Evolutionary conservation across 768 basidiomycete species (phyloP).

Genomic region (Tricholoma sp.): DNA sequence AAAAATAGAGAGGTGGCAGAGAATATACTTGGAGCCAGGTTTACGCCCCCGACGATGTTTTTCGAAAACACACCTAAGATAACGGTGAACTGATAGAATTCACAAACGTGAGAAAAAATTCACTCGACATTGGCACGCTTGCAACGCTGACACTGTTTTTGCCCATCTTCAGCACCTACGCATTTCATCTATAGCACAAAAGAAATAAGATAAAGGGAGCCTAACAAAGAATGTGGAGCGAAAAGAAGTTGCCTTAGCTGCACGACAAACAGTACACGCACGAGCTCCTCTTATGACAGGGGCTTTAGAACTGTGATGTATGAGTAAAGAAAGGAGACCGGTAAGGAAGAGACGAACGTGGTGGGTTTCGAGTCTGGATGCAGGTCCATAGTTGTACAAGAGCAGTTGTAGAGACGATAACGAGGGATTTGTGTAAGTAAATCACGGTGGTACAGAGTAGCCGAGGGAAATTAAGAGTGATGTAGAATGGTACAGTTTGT

Average conservation of each 20-base stretch:
- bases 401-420: background rate
- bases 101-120: slow-evolving; percentile 21
- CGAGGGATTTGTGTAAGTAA: background rate
- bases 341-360: slow-evolving; percentile 21
- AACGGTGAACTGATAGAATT: slow-evolving; percentile 11
- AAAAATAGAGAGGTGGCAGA: slow-evolving; percentile 8
- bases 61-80: slow-evolving; percentile 72
- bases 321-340: slow-evolving; percentile 3
- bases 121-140: slow-evolving; percentile 75
- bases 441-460: background rate
- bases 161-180: slow-evolving; percentile 83
- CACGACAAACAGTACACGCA: slow-evolving; percentile 82
- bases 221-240: slow-evolving; percentile 2
- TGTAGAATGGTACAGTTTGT: slow-evolving; percentile 1
- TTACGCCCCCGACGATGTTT: slow-evolving; percentile 87
- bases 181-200: slow-evolving; percentile 71
- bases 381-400: slow-evolving; percentile 29
- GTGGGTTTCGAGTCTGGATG: slow-evolving; percentile 18
- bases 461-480: background rate
- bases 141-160: slow-evolving; percentile 79
- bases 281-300: slow-evolving; percentile 51
- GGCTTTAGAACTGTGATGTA: slow-evolving; percentile 29
- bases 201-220: slow-evolving; percentile 14
- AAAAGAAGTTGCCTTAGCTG: slow-evolving; percentile 58
- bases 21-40: slow-evolving; percentile 78